Conservation (phyloP, 768 basidiomycete species). For the Nidularia pulvinata region DNA sequence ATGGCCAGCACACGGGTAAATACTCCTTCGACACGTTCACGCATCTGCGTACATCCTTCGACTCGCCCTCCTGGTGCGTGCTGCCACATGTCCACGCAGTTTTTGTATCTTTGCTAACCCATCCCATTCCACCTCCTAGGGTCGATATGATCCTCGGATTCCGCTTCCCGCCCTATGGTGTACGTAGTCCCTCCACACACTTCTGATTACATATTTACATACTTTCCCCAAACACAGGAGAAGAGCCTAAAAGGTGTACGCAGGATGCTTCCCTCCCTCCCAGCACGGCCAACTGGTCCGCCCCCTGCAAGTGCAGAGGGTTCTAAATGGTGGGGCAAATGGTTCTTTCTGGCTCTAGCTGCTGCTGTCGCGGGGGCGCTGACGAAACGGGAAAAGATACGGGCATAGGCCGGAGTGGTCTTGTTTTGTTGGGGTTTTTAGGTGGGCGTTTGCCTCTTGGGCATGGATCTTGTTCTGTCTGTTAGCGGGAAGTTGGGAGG, state of each 20-base stretch:
- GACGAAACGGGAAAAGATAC: slow-evolving; percentile 32
- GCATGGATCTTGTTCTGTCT: no score
- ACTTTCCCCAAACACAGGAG: slow-evolving; percentile 11
- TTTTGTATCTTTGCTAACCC: slow-evolving; percentile 7
- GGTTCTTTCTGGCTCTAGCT: slow-evolving; percentile 47
- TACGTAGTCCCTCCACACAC: slow-evolving; percentile 12
- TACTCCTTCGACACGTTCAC: slow-evolving; percentile 79
- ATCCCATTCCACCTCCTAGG: slow-evolving; percentile 36
- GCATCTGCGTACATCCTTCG: slow-evolving; percentile 60
- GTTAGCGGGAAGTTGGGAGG: no score
- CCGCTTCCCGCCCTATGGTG: slow-evolving; percentile 66
- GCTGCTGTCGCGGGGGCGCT: slow-evolving; percentile 40
- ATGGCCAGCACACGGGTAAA: slow-evolving; percentile 72
- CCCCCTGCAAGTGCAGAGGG: slow-evolving; percentile 18
- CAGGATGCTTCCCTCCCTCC: slow-evolving; percentile 29
- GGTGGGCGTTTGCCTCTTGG: no score
- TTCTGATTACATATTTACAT: background rate
- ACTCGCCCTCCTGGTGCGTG: slow-evolving; percentile 58
- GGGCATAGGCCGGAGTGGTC: no score
- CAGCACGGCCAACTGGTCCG: slow-evolving; percentile 41
- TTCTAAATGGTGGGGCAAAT: slow-evolving; percentile 38
- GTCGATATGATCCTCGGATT: slow-evolving; percentile 45
- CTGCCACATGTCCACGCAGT: background rate
- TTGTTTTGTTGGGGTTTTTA: no score
- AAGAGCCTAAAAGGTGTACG: slow-evolving; percentile 27